These are phyloP conservation scores for Dactylonectria macrodidyma DNA, from an alignment of 2,329 filamentous ascomycete genomes.

Conservation along the genomic window DNA sequence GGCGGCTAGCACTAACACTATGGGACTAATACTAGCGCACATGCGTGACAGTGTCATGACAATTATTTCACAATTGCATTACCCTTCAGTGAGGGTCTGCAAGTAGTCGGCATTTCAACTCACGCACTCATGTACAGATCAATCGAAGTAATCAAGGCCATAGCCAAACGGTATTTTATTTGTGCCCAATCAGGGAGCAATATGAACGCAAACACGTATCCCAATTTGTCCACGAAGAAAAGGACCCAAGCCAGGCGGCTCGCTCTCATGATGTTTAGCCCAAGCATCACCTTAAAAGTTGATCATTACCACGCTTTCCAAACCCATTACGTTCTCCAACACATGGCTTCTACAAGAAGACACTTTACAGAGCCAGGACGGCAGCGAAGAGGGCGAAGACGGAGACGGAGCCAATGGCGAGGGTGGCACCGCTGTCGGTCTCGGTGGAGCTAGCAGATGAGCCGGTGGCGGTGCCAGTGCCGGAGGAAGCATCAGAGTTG, in stretches of 20 bases:
- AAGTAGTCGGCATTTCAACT: neutral
- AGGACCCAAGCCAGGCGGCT: constrained; percentile 26
- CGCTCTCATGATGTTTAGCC: constrained; percentile 39
- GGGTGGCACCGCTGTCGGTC: constrained; percentile 53
- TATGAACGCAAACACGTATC: constrained; percentile 45
- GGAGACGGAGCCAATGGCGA: constrained; percentile 60
- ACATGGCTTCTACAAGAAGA: constrained; percentile 10
- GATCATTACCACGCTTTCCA: constrained; percentile 44
- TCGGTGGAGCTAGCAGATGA: constrained; percentile 47
- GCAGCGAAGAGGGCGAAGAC: constrained; percentile 65
- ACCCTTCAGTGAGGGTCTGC: neutral
- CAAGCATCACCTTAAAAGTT: constrained; percentile 41
- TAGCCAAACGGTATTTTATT: constrained; percentile 47
- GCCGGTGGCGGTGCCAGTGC: constrained; percentile 37
- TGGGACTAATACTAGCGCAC: neutral
- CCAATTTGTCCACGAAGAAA: constrained; percentile 49
- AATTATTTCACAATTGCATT: neutral
- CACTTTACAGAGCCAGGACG: constrained; percentile 64
- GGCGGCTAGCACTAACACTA: neutral
- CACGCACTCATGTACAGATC: neutral
- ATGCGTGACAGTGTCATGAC: neutral
- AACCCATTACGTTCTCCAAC: constrained; percentile 8
- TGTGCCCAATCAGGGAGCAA: constrained; percentile 40
- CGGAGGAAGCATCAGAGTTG: too few relatives aligned
- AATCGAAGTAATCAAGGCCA: constrained; percentile 6